Evolutionary conservation across 306 rosid species (phyloP).

Genomic region (Sindora glabra): DNA sequence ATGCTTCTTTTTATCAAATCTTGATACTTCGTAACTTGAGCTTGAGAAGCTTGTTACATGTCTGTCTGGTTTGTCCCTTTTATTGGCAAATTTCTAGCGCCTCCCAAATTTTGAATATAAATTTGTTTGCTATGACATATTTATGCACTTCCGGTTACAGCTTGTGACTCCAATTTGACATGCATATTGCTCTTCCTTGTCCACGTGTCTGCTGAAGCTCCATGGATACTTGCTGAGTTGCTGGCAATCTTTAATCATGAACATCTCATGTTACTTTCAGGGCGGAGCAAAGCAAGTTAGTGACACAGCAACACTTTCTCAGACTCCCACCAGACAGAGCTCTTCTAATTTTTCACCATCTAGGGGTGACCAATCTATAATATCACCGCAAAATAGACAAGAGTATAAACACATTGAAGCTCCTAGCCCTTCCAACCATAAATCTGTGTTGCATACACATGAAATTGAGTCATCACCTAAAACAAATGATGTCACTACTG

Average conservation of each 20-base stretch:
- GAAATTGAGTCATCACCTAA: constrained; percentile 55
- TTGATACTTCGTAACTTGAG: background rate
- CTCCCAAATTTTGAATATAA: too few relatives aligned
- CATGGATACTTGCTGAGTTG: background rate
- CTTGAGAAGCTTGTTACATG: background rate
- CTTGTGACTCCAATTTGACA: too few relatives aligned
- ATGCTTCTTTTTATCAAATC: background rate
- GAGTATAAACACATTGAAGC: constrained; percentile 31
- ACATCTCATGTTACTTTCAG: constrained; percentile 27
- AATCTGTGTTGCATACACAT: constrained; percentile 7
- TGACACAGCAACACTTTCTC: constrained; percentile 36
- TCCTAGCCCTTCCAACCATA: constrained; percentile 31
- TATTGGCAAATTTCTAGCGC: too few relatives aligned
- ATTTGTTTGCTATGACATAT: too few relatives aligned
- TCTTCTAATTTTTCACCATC: constrained; percentile 27
- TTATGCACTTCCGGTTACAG: too few relatives aligned
- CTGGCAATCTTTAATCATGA: background rate
- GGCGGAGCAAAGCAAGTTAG: constrained; percentile 61
- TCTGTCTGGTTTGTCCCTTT: background rate
- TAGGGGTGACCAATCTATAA: constrained; percentile 17
- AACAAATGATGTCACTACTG: constrained; percentile 13
- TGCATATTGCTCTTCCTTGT: background rate
- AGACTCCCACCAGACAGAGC: constrained; percentile 27
- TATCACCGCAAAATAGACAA: constrained; percentile 23
- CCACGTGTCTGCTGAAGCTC: background rate